phyloP scores from a whole-genome alignment of 768 basidiomycete genomes.

The Lactarius indigo region DNA sequence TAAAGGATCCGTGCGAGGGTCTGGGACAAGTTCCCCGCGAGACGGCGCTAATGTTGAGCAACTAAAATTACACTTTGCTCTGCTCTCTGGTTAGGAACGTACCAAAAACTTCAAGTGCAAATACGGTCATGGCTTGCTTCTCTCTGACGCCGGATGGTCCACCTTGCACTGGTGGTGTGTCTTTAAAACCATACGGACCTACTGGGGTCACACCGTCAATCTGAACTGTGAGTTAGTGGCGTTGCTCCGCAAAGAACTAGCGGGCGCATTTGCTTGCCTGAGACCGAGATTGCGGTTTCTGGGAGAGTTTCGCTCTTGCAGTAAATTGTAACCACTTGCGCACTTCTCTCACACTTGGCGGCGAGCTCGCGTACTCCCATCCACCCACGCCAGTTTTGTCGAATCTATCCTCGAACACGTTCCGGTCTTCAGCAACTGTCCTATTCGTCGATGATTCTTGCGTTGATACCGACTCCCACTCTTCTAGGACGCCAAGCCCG shows the following conservation, averaged over 20 bases:
- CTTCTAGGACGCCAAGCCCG: slow-evolving; percentile 52
- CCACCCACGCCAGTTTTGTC: slow-evolving; percentile 44
- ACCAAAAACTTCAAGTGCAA: slow-evolving; percentile 89
- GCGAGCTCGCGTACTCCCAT: slow-evolving; percentile 77
- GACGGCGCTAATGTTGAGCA: slow-evolving; percentile 39
- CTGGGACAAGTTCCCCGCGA: slow-evolving; percentile 52
- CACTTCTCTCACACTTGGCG: slow-evolving; percentile 58
- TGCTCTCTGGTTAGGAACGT: neutral
- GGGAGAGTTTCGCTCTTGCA: slow-evolving; percentile 24
- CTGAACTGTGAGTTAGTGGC: slow-evolving; percentile 33
- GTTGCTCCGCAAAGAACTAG: neutral
- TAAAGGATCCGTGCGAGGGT: slow-evolving; percentile 65
- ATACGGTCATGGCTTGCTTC: slow-evolving; percentile 69
- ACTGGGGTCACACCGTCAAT: slow-evolving; percentile 75
- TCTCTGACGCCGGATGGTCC: slow-evolving; percentile 43
- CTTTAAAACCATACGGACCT: slow-evolving; percentile 65
- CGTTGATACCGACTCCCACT: slow-evolving; percentile 44
- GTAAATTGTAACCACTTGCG: slow-evolving; percentile 49
- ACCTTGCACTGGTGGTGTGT: slow-evolving; percentile 43
- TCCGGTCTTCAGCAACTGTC: slow-evolving; percentile 2
- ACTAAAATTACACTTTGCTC: neutral
- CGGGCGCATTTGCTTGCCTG: slow-evolving; percentile 41
- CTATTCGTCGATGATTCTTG: neutral
- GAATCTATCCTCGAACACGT: slow-evolving; percentile 18
- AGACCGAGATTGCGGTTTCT: slow-evolving; percentile 37